Conservation (phyloP, 129 eudicot genomes). For the Silybum marianum region DNA sequence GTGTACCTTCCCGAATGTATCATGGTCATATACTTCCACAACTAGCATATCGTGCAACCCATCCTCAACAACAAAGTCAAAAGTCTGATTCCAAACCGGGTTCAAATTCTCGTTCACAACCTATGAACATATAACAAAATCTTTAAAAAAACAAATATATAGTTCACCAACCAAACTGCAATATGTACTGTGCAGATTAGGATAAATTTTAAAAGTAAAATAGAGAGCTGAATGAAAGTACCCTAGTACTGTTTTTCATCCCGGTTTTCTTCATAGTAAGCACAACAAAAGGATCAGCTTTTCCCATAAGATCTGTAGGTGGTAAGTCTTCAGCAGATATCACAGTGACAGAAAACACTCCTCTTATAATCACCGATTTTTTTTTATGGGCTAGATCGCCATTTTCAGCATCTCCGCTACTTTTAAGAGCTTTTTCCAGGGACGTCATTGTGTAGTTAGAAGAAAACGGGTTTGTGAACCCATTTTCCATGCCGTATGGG, state of each 20-base stretch:
- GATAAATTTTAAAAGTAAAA: background rate
- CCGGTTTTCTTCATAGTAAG: slow-evolving; percentile 83
- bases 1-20: slow-evolving; percentile 92
- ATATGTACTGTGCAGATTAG: background rate
- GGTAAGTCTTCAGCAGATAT: slow-evolving; percentile 90
- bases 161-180: background rate
- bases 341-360: slow-evolving; percentile 85
- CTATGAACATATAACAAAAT: slow-evolving; percentile 35
- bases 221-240: slow-evolving; percentile 22
- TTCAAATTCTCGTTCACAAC: slow-evolving; percentile 87
- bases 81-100: slow-evolving; percentile 98
- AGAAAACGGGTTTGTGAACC: slow-evolving; percentile 71
- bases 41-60: slow-evolving; percentile 94
- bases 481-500: slow-evolving; percentile 76
- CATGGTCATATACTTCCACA: slow-evolving; percentile 89
- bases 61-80: slow-evolving; percentile 96
- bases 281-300: slow-evolving; percentile 84
- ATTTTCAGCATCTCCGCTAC: slow-evolving; percentile 57
- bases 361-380: slow-evolving; percentile 67
- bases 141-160: background rate
- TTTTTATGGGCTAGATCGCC: slow-evolving; percentile 47
- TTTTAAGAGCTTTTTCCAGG: slow-evolving; percentile 75
- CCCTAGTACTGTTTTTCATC: slow-evolving; percentile 83
- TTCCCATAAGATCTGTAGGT: slow-evolving; percentile 80
- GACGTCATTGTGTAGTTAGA: slow-evolving; percentile 73